phyloP scores from a whole-genome alignment of 495 filamentous ascomycete species.

The Choiromyces venosus region DNA sequence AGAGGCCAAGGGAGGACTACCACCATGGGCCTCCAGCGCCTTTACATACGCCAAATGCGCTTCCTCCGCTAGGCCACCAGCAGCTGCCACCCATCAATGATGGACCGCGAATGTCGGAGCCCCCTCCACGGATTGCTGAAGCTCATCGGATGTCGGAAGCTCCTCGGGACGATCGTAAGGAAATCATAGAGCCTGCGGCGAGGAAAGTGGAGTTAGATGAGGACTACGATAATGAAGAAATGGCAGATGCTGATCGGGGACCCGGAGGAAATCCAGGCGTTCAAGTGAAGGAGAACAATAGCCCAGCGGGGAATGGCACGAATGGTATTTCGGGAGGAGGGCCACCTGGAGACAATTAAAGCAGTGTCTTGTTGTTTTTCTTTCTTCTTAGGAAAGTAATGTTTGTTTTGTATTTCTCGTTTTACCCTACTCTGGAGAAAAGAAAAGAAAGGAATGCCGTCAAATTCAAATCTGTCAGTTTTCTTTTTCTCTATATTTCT shows the following conservation, averaged over 20 bases:
- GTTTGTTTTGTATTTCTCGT: background rate
- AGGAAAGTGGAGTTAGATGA: slow-evolving; percentile 97
- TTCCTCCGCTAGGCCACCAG: slow-evolving; percentile 45
- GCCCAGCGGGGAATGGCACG: slow-evolving; percentile 43
- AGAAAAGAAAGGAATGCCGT: background rate
- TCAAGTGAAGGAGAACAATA: slow-evolving; percentile 43
- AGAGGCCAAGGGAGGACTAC: slow-evolving; percentile 58
- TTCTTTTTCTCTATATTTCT: background rate
- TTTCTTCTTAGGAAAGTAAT: slow-evolving; percentile 1
- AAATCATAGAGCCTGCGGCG: slow-evolving; percentile 72
- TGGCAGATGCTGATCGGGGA: slow-evolving; percentile 69
- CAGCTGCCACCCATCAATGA: slow-evolving; percentile 47
- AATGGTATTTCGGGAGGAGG: slow-evolving; percentile 37
- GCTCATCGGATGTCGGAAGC: slow-evolving; percentile 32
- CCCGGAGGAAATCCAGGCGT: slow-evolving; percentile 44
- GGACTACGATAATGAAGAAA: slow-evolving; percentile 83
- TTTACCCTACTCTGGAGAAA: background rate
- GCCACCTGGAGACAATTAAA: slow-evolving; percentile 35
- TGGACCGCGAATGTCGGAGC: slow-evolving; percentile 51
- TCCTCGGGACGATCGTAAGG: slow-evolving; percentile 50
- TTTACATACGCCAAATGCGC: slow-evolving; percentile 49
- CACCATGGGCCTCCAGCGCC: slow-evolving; percentile 53
- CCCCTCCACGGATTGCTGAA: slow-evolving; percentile 34
- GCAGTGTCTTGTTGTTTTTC: background rate
- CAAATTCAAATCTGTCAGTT: background rate